Percentiles rank a stretch among this genome's conserved stretches.
phyloP scores from a whole-genome alignment of 495 filamentous ascomycete genomes.

The Penicillium verhagenii region DNA sequence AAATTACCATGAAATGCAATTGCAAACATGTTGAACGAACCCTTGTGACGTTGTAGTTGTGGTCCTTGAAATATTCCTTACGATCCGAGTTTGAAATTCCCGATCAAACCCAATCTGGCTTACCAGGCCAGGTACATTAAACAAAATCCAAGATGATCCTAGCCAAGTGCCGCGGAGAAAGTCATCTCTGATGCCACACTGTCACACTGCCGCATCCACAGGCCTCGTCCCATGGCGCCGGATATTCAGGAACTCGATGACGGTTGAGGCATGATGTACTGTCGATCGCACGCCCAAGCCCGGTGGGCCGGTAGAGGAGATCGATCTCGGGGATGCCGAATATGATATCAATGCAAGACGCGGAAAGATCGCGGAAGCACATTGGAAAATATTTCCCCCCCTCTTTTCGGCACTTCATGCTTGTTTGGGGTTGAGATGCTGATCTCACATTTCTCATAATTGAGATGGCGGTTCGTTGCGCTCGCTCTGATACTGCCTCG shows the following conservation, averaged over 20 bases:
- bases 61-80: no score
- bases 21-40: no score
- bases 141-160: background rate
- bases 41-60: no score
- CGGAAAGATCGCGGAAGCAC: background rate
- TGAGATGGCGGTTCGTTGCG: background rate
- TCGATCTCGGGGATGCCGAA: background rate
- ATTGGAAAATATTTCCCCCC: no score
- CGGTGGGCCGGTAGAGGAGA: background rate
- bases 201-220: no score
- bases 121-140: background rate
- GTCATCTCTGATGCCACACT: background rate
- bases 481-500: no score
- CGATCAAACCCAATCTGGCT: background rate
- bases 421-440: no score
- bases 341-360: background rate
- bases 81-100: background rate
- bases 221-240: background rate
- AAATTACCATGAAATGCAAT: no score
- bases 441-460: background rate
- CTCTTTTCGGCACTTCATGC: no score
- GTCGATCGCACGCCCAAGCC: background rate
- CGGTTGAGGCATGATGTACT: background rate
- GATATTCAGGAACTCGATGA: background rate
- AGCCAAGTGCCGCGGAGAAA: background rate